phyloP scores from a whole-genome alignment of 2,329 filamentous ascomycete species.

The Mariannaea sp. region DNA sequence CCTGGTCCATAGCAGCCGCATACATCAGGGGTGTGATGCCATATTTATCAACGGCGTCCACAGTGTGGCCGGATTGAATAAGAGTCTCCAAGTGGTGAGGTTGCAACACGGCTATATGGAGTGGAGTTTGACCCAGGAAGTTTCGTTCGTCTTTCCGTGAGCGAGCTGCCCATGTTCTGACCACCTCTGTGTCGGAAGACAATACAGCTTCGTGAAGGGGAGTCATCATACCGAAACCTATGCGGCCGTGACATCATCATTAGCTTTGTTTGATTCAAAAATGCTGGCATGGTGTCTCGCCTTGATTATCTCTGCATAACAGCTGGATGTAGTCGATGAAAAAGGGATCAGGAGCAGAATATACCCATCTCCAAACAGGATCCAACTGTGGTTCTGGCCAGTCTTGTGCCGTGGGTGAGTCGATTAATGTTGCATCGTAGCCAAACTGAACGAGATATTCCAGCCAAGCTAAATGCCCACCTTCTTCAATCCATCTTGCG shows the following conservation, averaged over 20 bases:
- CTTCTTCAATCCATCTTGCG: background rate
- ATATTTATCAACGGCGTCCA: background rate
- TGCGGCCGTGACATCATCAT: background rate
- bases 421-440: background rate
- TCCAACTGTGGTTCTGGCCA: background rate
- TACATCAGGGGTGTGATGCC: slow-evolving; percentile 10
- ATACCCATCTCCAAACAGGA: background rate
- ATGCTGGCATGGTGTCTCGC: background rate
- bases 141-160: background rate
- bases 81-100: background rate
- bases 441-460: background rate
- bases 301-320: background rate
- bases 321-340: background rate
- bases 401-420: background rate
- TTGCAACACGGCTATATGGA: background rate
- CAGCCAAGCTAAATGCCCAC: background rate
- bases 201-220: background rate
- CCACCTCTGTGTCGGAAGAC: too few species aligned
- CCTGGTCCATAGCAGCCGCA: background rate
- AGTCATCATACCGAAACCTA: background rate
- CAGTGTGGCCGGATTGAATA: background rate
- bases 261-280: background rate
- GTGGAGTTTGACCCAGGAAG: slow-evolving; percentile 3
- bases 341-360: background rate
- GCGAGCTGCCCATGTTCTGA: background rate